These are phyloP conservation scores for Gardenia jasminoides DNA, from an alignment of 257 asterid genomes.

Conservation along the genomic window DNA sequence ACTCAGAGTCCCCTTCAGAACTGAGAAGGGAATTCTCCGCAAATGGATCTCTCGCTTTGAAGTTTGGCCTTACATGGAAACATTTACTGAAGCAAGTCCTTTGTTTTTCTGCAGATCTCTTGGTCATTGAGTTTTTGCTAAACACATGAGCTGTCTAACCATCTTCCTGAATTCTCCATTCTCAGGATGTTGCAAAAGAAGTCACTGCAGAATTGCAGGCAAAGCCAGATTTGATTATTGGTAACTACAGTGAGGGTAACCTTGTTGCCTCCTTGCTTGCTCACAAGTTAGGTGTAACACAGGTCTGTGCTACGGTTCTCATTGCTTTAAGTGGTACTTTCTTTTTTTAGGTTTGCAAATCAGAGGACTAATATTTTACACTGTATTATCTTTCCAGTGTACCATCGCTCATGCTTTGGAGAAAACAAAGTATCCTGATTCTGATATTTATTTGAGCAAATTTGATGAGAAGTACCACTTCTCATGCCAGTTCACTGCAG, in stretches of 20 bases:
- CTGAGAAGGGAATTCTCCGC: slow-evolving; percentile 80
- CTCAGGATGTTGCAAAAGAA: slow-evolving; percentile 88
- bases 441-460: slow-evolving; percentile 72
- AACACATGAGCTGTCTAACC: not conserved
- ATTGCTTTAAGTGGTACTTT: not conserved
- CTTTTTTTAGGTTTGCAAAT: not conserved
- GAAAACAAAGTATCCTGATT: slow-evolving; percentile 93
- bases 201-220: slow-evolving; percentile 68
- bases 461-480: slow-evolving; percentile 91
- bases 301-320: slow-evolving; percentile 37
- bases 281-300: slow-evolving; percentile 95
- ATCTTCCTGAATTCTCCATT: not conserved
- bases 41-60: slow-evolving; percentile 98
- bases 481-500: slow-evolving; percentile 95
- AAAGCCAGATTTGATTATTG: slow-evolving; percentile 88
- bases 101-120: not conserved
- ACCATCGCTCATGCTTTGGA: slow-evolving; percentile 96
- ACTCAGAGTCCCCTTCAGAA: slow-evolving; percentile 91
- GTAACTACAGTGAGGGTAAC: slow-evolving; percentile 97
- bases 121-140: not conserved
- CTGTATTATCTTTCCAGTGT: slow-evolving; percentile 44
- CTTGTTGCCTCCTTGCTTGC: slow-evolving; percentile 93
- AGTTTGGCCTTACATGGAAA: slow-evolving; percentile 99
- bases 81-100: slow-evolving; percentile 74
- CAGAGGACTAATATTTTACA: not conserved